Conservation (phyloP, 495 filamentous ascomycete species). For the Hypomontagnella submonticulosa region DNA sequence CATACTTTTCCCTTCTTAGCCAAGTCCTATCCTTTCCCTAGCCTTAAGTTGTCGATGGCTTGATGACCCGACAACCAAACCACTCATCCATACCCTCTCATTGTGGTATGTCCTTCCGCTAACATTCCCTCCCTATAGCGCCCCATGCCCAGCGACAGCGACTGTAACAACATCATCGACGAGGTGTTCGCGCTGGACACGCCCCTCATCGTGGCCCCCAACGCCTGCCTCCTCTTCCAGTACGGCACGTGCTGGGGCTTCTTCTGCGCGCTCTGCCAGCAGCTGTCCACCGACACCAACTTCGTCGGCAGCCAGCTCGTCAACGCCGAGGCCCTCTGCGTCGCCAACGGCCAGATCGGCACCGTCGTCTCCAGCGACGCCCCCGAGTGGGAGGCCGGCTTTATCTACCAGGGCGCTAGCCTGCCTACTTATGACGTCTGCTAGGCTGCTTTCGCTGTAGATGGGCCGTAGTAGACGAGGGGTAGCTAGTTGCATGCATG, state of each 20-base stretch:
- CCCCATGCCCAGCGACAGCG: conserved; percentile 42
- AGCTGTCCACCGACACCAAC: conserved; percentile 49
- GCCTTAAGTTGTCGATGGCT: not conserved
- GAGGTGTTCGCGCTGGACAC: conserved; percentile 49
- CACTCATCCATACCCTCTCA: not conserved
- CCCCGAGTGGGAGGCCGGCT: conserved; percentile 57
- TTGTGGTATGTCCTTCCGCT: conserved; percentile 1
- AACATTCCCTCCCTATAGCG: conserved; percentile 37
- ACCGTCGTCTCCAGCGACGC: conserved; percentile 52
- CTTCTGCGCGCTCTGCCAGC: conserved; percentile 56
- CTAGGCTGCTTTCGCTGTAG: conserved; percentile 14
- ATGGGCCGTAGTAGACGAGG: not conserved
- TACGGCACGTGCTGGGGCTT: conserved; percentile 54
- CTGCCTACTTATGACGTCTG: conserved; percentile 56
- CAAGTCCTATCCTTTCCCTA: not conserved
- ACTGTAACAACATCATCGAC: conserved; percentile 52
- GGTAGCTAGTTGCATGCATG: not conserved
- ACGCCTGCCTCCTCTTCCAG: conserved; percentile 53
- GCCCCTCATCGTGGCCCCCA: conserved; percentile 49
- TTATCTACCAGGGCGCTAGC: conserved; percentile 44
- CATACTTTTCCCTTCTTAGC: conserved; percentile 1
- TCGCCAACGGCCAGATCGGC: conserved; percentile 51
- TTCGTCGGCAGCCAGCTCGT: conserved; percentile 56
- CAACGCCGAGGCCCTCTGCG: conserved; percentile 51
- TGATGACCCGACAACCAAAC: not conserved